Base-by-base conservation (phyloP, 2,329 filamentous ascomycete species). In the Sporothrix humicola region DNA sequence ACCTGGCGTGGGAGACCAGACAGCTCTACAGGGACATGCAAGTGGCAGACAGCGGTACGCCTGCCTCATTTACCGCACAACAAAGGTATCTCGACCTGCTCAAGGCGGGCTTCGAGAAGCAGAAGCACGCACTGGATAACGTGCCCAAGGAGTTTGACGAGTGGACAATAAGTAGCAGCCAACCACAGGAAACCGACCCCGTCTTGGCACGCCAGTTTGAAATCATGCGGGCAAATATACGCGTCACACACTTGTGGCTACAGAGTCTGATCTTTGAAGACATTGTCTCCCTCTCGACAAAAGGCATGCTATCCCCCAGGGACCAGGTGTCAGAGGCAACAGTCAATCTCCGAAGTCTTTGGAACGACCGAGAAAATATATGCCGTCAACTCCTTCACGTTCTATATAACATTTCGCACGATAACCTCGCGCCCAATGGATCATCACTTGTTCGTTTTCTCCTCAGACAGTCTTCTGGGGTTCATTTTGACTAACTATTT, bases 61-160 rank as follows among this genome's bases (percentile, higher is more conserved):
- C 48, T 12, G 48, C 48, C 13, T 50, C 48, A 15, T 15, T 15
- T 50, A 15, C 48, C n/a, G 54, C n/a, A 23, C 7, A 56, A 23
- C 9, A 61, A 7, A 8, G 13, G 26, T 8, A 17, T 42, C 58
- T 61, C 17, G 58, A 61, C 8, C 26, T 61, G 58, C 58, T 61
- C 58, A 61, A 61, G 58, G 58, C 58, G 23, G 58, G 23, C 58
- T 61, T 61, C 26, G 58, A 61, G 12, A 61, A 61, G 58, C 58
- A 61, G 26, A 61, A 61, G 58, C 58, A 61, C 12, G 58, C 58
- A 5, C 58, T 61, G 58, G 58, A 61, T 26, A 42, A 61, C 26
- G 59, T 63, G 23, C 59, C 59, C 59, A 44, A 42, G 59, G 59
- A 63, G 59, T 63, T 63, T 20, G 59, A 63, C 59, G 59, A 63